Percentiles rank a stretch among this genome's conserved stretches.
These are phyloP conservation scores for Backusella sp. DNA, from an alignment of 192 early-diverging fungal genomes.

Conservation along the genomic window DNA sequence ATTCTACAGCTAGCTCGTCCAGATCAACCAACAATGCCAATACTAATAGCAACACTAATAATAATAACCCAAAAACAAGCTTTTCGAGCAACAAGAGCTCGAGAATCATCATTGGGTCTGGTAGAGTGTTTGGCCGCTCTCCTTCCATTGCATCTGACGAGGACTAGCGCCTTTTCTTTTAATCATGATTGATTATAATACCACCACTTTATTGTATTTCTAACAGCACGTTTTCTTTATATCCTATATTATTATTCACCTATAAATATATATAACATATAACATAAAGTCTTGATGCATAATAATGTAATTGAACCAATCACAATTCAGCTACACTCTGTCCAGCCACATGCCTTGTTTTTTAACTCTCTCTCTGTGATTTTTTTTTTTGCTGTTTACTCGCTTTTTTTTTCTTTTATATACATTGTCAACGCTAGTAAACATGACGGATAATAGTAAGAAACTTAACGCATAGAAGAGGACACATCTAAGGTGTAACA, in stretches of 20 bases:
- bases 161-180: neutral
- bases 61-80: neutral
- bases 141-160: constrained; percentile 11
- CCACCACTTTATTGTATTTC: neutral
- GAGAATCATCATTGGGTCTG: constrained; percentile 25
- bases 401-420: neutral
- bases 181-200: neutral
- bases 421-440: neutral
- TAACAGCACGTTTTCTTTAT: neutral
- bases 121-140: constrained; percentile 36
- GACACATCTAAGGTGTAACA: neutral
- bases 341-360: neutral
- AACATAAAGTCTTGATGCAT: neutral
- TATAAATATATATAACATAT: neutral
- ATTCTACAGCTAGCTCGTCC: neutral
- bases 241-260: neutral
- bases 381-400: neutral
- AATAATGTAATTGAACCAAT: neutral
- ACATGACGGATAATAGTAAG: neutral
- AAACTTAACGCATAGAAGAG: neutral
- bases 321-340: neutral
- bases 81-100: neutral
- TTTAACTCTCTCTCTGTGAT: neutral
- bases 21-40: neutral
- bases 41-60: neutral